phyloP scores from a whole-genome alignment of 441 rosid genomes.

The Croton setiger region DNA sequence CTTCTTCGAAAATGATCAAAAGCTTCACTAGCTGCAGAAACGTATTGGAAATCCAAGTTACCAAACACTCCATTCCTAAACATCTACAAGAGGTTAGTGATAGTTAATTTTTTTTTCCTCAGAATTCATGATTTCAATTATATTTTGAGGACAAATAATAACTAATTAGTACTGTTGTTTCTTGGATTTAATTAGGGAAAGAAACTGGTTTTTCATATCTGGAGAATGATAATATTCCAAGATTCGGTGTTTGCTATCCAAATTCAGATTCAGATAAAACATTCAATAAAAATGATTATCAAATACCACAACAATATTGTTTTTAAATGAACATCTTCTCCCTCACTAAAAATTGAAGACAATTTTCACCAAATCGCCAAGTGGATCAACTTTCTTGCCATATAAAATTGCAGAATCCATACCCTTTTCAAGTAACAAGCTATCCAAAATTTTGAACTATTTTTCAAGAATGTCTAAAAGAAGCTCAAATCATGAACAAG shows the following conservation, averaged over 20 bases:
- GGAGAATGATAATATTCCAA: background rate
- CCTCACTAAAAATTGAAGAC: background rate
- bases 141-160: background rate
- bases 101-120: background rate
- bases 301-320: background rate
- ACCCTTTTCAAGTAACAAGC: slow-evolving; percentile 5
- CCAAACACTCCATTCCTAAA: slow-evolving; percentile 9
- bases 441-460: slow-evolving; percentile 3
- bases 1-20: background rate
- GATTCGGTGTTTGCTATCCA: no score
- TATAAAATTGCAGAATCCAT: background rate
- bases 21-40: background rate
- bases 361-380: background rate
- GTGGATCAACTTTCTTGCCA: background rate
- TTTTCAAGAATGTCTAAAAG: background rate
- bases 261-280: background rate
- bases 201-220: background rate
- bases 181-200: background rate
- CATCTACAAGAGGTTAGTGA: background rate
- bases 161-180: no score
- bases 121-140: no score
- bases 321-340: background rate
- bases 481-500: background rate
- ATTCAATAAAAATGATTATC: no score
- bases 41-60: background rate